Percentiles rank a stretch among this genome's conserved stretches.
Evolutionary conservation across 2,329 filamentous ascomycete genomes (phyloP).

Genomic region (Diplodia corticola): DNA sequence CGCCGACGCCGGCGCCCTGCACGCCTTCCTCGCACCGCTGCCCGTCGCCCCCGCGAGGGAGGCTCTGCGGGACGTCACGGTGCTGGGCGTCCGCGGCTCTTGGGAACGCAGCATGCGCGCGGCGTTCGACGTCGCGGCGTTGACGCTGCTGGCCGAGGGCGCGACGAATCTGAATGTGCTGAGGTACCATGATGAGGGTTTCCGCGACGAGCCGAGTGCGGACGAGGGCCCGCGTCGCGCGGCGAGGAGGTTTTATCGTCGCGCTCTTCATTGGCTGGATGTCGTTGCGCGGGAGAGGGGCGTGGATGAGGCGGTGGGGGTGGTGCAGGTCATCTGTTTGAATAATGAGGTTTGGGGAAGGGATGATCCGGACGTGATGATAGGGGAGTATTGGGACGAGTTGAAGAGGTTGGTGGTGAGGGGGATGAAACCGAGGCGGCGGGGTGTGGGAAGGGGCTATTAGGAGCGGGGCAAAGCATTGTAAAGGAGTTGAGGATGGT

Average conservation of each 20-base stretch:
- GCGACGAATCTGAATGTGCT: conserved; percentile 35
- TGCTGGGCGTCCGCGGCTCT: conserved; percentile 24
- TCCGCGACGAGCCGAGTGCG: conserved; percentile 13
- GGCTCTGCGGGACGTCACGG: conserved; percentile 31
- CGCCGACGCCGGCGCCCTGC: conserved; percentile 32
- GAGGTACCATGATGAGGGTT: conserved; percentile 24
- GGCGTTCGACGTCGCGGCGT: conserved; percentile 37
- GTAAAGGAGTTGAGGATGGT: too few relatives aligned
- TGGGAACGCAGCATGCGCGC: conserved; percentile 32
- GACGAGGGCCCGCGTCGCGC: conserved; percentile 18
- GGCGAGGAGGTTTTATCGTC: conserved; percentile 38
- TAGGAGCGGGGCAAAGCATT: too few relatives aligned
- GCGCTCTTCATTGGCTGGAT: conserved; percentile 41
- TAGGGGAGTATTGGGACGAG: conserved; percentile 26
- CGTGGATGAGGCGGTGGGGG: neutral
- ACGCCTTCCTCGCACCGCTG: conserved; percentile 37
- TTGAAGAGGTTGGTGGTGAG: conserved; percentile 28
- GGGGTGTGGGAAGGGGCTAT: too few relatives aligned
- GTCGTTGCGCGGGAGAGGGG: conserved; percentile 33
- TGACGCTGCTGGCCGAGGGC: conserved; percentile 31
- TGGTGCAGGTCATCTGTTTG: neutral
- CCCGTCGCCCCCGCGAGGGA: conserved; percentile 30
- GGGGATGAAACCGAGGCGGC: conserved; percentile 27
- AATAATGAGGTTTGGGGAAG: neutral
- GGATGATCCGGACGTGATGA: conserved; percentile 10